Percentiles rank a stretch among this genome's conserved stretches.
phyloP scores from a whole-genome alignment of 305 asterid species.

The Fraxinus greggii region DNA sequence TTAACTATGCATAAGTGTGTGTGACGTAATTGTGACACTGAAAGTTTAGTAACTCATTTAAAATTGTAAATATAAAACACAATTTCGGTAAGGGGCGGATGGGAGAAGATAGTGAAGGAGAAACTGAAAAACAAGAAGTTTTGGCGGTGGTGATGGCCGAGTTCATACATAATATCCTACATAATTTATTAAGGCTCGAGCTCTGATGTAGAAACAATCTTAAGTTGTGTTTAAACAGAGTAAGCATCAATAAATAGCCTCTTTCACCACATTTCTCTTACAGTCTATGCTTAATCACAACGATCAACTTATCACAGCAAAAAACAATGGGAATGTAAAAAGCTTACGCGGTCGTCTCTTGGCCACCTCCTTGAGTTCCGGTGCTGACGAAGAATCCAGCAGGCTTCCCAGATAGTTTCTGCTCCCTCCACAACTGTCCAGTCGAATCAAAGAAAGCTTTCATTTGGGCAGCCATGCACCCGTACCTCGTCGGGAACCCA shows the following conservation, averaged over 20 bases:
- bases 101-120: too few species aligned
- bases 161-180: not conserved
- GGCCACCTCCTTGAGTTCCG: conserved; percentile 96
- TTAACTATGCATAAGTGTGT: too few species aligned
- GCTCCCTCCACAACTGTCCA: conserved; percentile 71
- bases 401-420: conserved; percentile 79
- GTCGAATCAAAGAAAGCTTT: conserved; percentile 80
- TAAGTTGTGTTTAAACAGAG: not conserved
- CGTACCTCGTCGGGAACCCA: conserved; percentile 85
- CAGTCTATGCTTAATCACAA: not conserved
- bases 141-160: not conserved
- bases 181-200: not conserved
- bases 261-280: not conserved
- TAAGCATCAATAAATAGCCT: not conserved
- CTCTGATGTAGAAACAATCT: not conserved
- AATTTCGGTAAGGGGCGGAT: too few species aligned
- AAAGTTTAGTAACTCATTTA: too few species aligned
- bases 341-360: conserved; percentile 89
- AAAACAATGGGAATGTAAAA: not conserved
- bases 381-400: conserved; percentile 85
- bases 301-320: not conserved
- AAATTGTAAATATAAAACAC: too few species aligned
- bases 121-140: too few species aligned
- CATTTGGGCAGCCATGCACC: conserved; percentile 91
- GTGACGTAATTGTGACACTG: too few species aligned